These are phyloP conservation scores for Populus euphratica DNA, from an alignment of 345 rosid genomes.

Conservation along the genomic window DNA sequence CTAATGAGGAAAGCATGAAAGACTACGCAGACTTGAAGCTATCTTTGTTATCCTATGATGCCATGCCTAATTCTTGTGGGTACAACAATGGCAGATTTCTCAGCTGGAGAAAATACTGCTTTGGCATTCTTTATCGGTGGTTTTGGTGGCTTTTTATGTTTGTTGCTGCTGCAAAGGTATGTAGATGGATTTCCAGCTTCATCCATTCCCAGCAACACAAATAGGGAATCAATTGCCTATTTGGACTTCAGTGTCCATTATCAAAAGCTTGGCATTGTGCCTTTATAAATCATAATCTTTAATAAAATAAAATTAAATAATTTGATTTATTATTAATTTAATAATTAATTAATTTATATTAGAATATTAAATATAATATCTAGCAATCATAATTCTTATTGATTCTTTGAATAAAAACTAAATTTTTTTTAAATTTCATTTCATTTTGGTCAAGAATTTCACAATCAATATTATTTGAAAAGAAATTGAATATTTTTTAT, in stretches of 20 bases:
- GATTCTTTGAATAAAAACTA: too few relatives aligned
- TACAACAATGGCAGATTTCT: constrained; percentile 37
- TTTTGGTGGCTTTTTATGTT: constrained; percentile 54
- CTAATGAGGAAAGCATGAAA: constrained; percentile 63
- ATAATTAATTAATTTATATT: too few relatives aligned
- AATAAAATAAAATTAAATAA: too few relatives aligned
- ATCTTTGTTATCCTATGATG: constrained; percentile 58
- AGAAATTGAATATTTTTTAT: too few relatives aligned
- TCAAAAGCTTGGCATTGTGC: constrained; percentile 31
- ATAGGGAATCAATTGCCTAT: neutral
- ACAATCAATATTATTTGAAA: too few relatives aligned
- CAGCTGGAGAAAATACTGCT: constrained; percentile 44
- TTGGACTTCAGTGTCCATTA: constrained; percentile 40
- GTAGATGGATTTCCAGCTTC: constrained; percentile 60
- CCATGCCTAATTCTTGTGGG: constrained; percentile 44
- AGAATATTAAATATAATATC: too few relatives aligned
- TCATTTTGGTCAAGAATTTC: too few relatives aligned
- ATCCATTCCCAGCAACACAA: constrained; percentile 29
- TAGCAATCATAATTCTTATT: too few relatives aligned
- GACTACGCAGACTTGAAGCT: constrained; percentile 72
- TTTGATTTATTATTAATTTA: too few relatives aligned
- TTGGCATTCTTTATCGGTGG: constrained; percentile 72
- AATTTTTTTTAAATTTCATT: too few relatives aligned
- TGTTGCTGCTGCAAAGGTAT: constrained; percentile 65
- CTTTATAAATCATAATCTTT: too few relatives aligned